Evolutionary conservation across 139 green algal genomes (phyloP), one percentile per base, ranked within the genome.

Genomic region (Nannochloris sp.): DNA sequence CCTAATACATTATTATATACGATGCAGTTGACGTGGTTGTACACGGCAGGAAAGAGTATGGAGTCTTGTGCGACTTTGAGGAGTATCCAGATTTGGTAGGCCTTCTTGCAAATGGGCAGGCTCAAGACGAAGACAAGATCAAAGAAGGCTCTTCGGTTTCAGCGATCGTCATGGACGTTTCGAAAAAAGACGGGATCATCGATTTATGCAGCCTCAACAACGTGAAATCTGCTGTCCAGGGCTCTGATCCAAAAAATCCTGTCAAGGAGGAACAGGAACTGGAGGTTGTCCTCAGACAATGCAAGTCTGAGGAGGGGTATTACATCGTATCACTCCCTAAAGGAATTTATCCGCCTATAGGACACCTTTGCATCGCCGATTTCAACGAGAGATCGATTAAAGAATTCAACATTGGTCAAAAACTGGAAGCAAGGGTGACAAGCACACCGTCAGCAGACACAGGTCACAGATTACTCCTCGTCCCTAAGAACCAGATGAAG

Each of bases 21-120:
- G 11, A 25, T 53, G 46, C 46, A 71, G 72, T 78, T 1, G 14
- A 44, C 2, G 84, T 60, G 7, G n/a, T 36, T 14, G 74, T 87
- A 36, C 72, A 88, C 19, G 83, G 86, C 24, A 25, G 78, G 11
- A 77, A 78, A 61, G 70, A 84, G 11, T 95, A 89, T 54, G 88
- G 88, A 49, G 29, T 87, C 11, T 25, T 90, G 7, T 78, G 79
- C 21, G 85, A 94, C 78, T 68, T 95, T 56, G 67, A 76, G 15
- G 74, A 56, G 0, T 40, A 86, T 57, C 57, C 75, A 44, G 82
- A 90, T 53, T 31, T 88, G 10, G 67, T 88, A n/a, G 79, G 60
- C 9, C 57, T 88, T 10, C 57, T 68, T 36, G 31, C 78, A 11
- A 24, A 50, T 4, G 48, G 68, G 51, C 75, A 87, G 66, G 55